A percentile compares a stretch with the other conserved stretches of the same genome.
Conservation (phyloP, 1,139 yeast species). For the Saccharomyces hybrid region DNA sequence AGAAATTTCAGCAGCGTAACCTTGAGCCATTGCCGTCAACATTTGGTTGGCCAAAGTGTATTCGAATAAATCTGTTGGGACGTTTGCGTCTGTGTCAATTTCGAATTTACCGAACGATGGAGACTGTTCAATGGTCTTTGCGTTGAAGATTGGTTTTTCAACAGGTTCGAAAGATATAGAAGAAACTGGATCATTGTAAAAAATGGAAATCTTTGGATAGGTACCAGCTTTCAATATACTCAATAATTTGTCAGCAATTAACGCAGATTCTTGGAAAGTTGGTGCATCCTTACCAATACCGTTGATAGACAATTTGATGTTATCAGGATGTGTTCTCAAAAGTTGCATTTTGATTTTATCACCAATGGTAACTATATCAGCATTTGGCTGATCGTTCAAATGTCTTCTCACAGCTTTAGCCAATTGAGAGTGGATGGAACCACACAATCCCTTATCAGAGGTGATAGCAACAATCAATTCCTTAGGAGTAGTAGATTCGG, state of each 20-base stretch:
- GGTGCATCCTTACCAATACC: constrained; percentile 98
- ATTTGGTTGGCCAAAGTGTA: constrained; percentile 86
- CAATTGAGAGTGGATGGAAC: constrained; percentile 92
- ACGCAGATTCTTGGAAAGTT: constrained; percentile 80
- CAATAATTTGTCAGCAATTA: constrained; percentile 78
- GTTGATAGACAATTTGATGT: constrained; percentile 67
- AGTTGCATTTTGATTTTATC: constrained; percentile 90
- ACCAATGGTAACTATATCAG: constrained; percentile 84
- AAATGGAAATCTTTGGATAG: constrained; percentile 72
- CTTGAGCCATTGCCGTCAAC: constrained; percentile 91
- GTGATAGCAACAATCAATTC: constrained; percentile 80
- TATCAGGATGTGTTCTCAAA: constrained; percentile 68
- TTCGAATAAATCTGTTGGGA: constrained; percentile 61
- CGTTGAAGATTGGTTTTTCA: constrained; percentile 56
- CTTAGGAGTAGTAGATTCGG: constrained; percentile 42
- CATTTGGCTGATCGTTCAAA: constrained; percentile 52
- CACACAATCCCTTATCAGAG: constrained; percentile 98
- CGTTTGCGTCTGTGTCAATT: constrained; percentile 67
- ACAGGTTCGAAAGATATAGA: constrained; percentile 91
- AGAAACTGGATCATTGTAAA: constrained; percentile 80
- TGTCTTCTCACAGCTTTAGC: constrained; percentile 79
- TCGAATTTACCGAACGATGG: constrained; percentile 83
- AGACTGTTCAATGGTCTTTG: constrained; percentile 71
- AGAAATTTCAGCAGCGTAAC: constrained; percentile 95
- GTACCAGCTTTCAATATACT: constrained; percentile 39